A percentile compares a stretch with the other conserved stretches of the same genome.
Evolutionary conservation across 352 stramenopile genomes (phyloP).

Genomic region (Globisporangium heterothallicum): DNA sequence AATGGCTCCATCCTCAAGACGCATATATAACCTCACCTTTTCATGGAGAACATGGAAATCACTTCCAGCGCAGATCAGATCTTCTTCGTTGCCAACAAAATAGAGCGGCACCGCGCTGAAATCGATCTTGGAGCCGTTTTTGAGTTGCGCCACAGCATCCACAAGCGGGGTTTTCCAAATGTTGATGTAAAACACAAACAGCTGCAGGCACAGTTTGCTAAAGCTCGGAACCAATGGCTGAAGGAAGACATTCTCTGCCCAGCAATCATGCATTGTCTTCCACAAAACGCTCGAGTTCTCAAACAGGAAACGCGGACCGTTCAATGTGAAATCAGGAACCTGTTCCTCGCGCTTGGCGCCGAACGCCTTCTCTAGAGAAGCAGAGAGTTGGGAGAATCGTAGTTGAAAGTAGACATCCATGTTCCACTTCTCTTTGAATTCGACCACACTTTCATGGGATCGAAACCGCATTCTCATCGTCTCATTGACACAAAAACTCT

Average conservation of each 20-base stretch:
- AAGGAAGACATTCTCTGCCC: conserved; percentile 51
- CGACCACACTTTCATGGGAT: conserved; percentile 57
- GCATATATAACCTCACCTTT: too few species aligned
- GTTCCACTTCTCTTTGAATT: conserved; percentile 88
- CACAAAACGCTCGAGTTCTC: conserved; percentile 47
- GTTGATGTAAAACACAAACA: conserved; percentile 54
- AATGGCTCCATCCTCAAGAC: conserved; percentile 1
- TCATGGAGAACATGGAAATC: conserved; percentile 61
- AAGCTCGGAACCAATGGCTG: conserved; percentile 51
- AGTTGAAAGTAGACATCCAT: conserved; percentile 86
- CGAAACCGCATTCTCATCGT: conserved; percentile 61
- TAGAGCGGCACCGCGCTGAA: conserved; percentile 33
- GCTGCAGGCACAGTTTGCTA: conserved; percentile 64
- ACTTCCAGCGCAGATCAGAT: conserved; percentile 62
- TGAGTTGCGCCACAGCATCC: conserved; percentile 36
- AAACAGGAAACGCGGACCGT: conserved; percentile 30
- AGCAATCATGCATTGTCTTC: conserved; percentile 50
- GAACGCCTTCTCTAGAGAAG: conserved; percentile 48
- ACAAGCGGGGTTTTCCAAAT: conserved; percentile 51
- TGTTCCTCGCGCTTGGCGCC: conserved; percentile 24
- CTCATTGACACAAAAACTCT: conserved; percentile 45
- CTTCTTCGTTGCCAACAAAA: conserved; percentile 48
- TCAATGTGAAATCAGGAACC: conserved; percentile 2
- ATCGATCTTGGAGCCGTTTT: conserved; percentile 41
- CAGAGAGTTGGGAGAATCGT: conserved; percentile 47